phyloP scores from a whole-genome alignment of 441 rosid genomes.

The Syzygium malaccense region DNA sequence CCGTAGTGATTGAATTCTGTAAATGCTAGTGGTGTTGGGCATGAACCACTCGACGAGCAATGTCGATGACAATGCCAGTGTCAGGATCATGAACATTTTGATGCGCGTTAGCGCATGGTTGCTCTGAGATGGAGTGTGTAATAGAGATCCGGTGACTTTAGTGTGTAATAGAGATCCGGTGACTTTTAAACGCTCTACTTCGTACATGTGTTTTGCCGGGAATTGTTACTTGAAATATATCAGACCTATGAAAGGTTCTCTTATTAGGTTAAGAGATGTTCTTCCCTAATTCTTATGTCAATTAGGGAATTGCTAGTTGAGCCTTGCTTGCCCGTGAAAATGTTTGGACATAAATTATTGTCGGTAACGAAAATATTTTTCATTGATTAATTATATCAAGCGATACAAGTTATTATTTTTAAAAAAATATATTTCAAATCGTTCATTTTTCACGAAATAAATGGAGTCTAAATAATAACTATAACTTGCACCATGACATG shows the following conservation, averaged over 20 bases:
- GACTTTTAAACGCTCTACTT: neutral
- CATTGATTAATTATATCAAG: too few species aligned
- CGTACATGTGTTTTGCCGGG: neutral
- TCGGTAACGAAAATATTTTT: too few species aligned
- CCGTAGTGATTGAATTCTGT: neutral
- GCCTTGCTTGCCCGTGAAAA: neutral
- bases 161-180: neutral
- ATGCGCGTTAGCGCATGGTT: neutral
- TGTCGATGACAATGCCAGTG: neutral
- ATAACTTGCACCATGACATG: neutral
- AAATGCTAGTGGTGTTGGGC: neutral
- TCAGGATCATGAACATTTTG: neutral
- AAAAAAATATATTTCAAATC: fast-evolving
- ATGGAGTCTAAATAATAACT: neutral
- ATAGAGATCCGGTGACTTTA: neutral
- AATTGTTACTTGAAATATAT: neutral
- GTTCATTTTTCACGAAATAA: too few species aligned
- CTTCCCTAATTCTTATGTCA: neutral
- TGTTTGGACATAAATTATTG: too few species aligned
- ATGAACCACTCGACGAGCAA: neutral
- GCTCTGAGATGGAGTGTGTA: neutral
- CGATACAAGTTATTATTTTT: too few species aligned
- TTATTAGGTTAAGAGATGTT: neutral
- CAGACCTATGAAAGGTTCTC: neutral
- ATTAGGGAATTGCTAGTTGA: neutral